Base-by-base conservation (phyloP, 2,329 filamentous ascomycete species). In the Botrytis elliptica region DNA sequence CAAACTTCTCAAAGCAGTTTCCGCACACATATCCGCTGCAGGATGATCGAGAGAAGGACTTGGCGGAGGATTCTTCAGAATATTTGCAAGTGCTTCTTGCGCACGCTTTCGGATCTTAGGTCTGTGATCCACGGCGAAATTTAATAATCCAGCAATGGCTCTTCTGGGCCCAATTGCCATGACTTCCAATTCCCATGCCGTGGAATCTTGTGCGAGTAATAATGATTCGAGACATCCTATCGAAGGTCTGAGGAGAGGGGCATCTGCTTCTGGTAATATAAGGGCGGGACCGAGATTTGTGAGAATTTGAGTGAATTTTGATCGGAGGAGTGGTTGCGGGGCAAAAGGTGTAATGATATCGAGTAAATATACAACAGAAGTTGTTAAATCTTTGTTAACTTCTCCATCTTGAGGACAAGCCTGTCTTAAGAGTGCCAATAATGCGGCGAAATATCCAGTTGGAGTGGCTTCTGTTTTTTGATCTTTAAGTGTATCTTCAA, bases 191-290 rank as follows among this genome's bases (percentile, higher is more conserved):
- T 95, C 92, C 96, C 96, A 99, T 78, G 94, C 91, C 65, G 91
- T 85, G 14, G 91, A 88, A 85, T 99, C 95, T 83, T 99, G 96
- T 4, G 94, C 94, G 33, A 97, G 84, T 68, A 99, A 87, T 66
- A 99, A 86, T n/a, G 93, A 93, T 84, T 98, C 95, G 57, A 99
- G 87, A 81, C 93, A 97, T 79, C 96, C 96, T 80, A 98, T 96
- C 18, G 94, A 96, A 0, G 95, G 92, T 79, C 93, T 88, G 73
- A 98, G 85, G 12, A 98, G 87, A 8, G 95, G 92, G 10, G 96
- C 94, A 83, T 98, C 95, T 75, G 93, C 93, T 79, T 96, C 92
- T 62, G 90, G 86, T 77, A 93, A 87, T 71, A 93, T 90, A 65
- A 99, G 87, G 20, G 95, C 92, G 2, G 95, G 95, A 33, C 93